Percentiles rank a stretch among this genome's conserved stretches.
These are phyloP conservation scores for Dentipellis fragilis DNA, from an alignment of 768 basidiomycete species.

Conservation along the genomic window DNA sequence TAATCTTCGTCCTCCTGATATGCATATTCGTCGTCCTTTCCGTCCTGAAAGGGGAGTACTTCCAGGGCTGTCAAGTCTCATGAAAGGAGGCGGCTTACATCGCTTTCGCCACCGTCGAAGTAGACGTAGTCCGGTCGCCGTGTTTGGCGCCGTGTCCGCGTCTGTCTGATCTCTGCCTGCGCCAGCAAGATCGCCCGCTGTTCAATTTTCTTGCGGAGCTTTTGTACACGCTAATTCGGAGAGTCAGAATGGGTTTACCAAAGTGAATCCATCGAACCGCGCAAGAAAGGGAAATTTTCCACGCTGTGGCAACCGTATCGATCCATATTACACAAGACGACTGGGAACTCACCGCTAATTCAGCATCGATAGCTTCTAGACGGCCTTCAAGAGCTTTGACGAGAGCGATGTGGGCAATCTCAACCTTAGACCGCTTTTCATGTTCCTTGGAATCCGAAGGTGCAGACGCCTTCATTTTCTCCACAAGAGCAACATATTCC, in stretches of 20 bases:
- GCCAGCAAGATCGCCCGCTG: conserved; percentile 54
- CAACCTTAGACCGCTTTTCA: conserved; percentile 45
- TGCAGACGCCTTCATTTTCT: conserved; percentile 42
- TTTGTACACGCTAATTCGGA: conserved; percentile 53
- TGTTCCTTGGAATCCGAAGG: conserved; percentile 35
- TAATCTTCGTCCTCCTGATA: conserved; percentile 56
- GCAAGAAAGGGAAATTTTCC: too few relatives aligned
- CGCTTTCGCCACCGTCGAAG: conserved; percentile 52
- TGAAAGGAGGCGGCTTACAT: conserved; percentile 34
- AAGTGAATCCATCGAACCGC: too few relatives aligned
- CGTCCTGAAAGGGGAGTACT: not conserved
- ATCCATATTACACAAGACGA: not conserved
- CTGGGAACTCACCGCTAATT: conserved; percentile 55
- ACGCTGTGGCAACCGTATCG: conserved; percentile 1
- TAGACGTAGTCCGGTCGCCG: conserved; percentile 78
- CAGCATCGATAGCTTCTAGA: conserved; percentile 55
- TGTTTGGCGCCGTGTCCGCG: conserved; percentile 65
- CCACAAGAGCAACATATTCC: conserved; percentile 60
- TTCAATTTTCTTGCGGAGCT: conserved; percentile 59
- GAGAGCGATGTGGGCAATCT: conserved; percentile 51
- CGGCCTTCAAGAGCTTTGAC: conserved; percentile 55
- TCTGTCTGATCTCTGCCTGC: conserved; percentile 71
- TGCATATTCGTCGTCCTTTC: conserved; percentile 44
- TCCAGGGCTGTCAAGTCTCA: not conserved
- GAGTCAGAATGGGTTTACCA: not conserved